Base-by-base conservation (phyloP, 192 early-diverging fungal species). In the Podochytrium sp. region DNA sequence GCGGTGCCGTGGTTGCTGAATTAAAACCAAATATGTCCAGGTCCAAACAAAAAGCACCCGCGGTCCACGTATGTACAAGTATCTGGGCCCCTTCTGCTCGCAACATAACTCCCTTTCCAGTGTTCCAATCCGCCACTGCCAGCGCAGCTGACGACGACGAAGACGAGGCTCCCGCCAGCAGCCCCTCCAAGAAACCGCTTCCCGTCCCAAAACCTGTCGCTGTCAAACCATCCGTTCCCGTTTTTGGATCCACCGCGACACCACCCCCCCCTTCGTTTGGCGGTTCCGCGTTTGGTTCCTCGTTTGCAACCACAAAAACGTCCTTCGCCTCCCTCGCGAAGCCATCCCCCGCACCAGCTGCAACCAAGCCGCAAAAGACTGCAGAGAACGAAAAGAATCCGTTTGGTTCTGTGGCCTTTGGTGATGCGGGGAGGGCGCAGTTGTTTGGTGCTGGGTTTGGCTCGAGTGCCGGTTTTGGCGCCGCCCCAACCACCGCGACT, bases 331-430 rank as follows among this genome's bases (percentile, higher is more conserved):
- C 38, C 4, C 38, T 65, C 32, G 29, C 10, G 14, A 29, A 47
- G n/a, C n/a, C n/a, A 7, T 47, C 43, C 20, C 43, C 43, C 20
- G 43, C 55, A 7, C 6, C 55, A 14, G 55, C 55, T 57, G 55
- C 55, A 57, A 57, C 55, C 55, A 16, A 7, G 7, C 20, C 25
- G 27, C 32, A 55, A 29, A 69, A 5, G 10, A 34, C 2, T 29
- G 33, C 10, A 7, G 29, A 53, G 37, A 52, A 55, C 6, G 20
- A 2, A 43, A 69, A 69, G 38, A 69, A 69, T 55, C 66, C 66
- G 33, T 69, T 69, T 35, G 66, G 66, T 5, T 69, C 66, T 1
- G 32, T 38, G 16, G 66, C 66, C 1, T 69, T 69, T 55, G 66
- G 66, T 6, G 66, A 69, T 29, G 66, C 66, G 27, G 66, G 66